Evolutionary conservation across 805 yeast species (phyloP), one percentile per base, ranked within the genome.

Genomic region (Wickerhamomyces ciferrii): DNA sequence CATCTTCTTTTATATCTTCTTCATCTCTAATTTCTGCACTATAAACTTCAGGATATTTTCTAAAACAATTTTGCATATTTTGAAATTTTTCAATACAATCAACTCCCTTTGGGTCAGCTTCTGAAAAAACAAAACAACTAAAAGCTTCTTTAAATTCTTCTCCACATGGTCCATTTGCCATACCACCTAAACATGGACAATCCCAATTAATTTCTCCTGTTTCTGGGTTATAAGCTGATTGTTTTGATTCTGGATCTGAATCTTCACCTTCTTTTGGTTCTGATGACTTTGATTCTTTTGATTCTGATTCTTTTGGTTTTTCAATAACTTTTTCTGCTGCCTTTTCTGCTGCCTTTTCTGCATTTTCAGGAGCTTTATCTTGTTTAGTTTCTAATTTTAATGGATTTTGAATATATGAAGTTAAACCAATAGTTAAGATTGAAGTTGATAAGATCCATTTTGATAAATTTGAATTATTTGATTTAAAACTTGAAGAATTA

Each of bases 151-250:
- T 89, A 74, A 89, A 89, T 69, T 90, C 96, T 58, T 83, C 91
- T 48, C 99, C 99, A 71, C 99, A 94, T 46, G 99, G 98, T 0
- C 99, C 99, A 54, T 91, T 76, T 29, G 99, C 98, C 97, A 94
- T 89, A 38, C 99, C 99, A 31, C 98, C 99, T 43, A 94, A 74
- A 68, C 98, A 92, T n/a, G 99, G 98, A 67, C 99, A 94, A 63
- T 94, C 98, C 99, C 99, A 94, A 79, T 94, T 92, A 69, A 94
- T 94, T 65, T 92, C 98, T 27, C 99, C 99, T 3, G 99, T 94
- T 60, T 87, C 96, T 27, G 97, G 97, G 70, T 92, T 81, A 69
- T 81, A 92, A 4, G 98, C 97, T 35, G 89, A 86, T 50, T 73
- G 69, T 51, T 66, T 19, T 69, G 67, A n/a, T 18, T 61, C 67